Evolutionary conservation across 352 stramenopile genomes (phyloP), one percentile per base, ranked within the genome.

Genomic region (Phytopythium oedochilum): DNA sequence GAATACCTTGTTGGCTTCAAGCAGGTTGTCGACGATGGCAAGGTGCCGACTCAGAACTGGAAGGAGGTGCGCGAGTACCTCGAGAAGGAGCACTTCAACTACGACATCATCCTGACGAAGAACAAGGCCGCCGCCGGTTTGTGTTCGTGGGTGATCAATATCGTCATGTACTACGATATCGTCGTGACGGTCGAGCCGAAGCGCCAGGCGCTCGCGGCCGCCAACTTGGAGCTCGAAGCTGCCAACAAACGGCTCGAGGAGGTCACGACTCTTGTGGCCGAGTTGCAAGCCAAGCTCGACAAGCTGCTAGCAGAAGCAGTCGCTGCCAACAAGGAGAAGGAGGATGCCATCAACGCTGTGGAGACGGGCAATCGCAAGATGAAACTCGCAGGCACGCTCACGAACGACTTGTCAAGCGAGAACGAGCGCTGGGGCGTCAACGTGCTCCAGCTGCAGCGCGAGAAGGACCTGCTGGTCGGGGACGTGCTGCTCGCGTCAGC

Each of bases 131-230:
- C 95, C 17, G 95, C 91, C 0, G 92, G 91, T 36, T 65, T 98
- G 39, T 98, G 91, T 60, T 94, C 84, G 3, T 98, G 96, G 78
- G 94, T 98, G 36, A 71, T 98, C 61, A 98, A 98, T 61, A 98
- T 98, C 39, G 92, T 98, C 40, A 95, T 92, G 72, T 98, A 98
- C 77, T 97, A 98, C 73, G 93, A 98, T 67, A 98, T 98, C 40
- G 75, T 98, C 2, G 72, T 97, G 39, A 97, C 92, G 0, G 91
- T 98, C 20, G 94, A 98, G 71, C 95, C 95, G 8, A 98, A 98
- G 70, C 87, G 94, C 31, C 83, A 92, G 54, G 92, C 92, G 6
- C 70, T 98, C 6, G 86, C 86, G 0, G 83, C 95, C 35, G 94
- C 94, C 1, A 98, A 98, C 45, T 52, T 89, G 1, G 89, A 98